Conservation (phyloP, 176 grass and related monocot species). For the Juncus inflexus region DNA sequence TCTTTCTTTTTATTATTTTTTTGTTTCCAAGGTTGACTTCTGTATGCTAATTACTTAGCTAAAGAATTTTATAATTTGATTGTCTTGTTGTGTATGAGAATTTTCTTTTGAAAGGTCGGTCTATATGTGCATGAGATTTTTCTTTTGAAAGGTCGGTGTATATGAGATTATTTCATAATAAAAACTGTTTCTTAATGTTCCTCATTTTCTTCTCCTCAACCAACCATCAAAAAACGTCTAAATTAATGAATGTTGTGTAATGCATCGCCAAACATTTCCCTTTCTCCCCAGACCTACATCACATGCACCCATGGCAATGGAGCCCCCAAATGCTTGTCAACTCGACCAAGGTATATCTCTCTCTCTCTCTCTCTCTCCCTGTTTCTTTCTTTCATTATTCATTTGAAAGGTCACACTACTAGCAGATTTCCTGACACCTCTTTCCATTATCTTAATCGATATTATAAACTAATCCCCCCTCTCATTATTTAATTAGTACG, state of each 20-base stretch:
- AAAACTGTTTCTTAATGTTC: too few relatives aligned
- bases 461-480: background rate
- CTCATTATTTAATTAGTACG: slow-evolving; percentile 3
- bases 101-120: too few relatives aligned
- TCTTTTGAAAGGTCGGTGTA: too few relatives aligned
- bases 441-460: slow-evolving; percentile 13
- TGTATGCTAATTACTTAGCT: too few relatives aligned
- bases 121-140: too few relatives aligned
- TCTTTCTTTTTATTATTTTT: too few relatives aligned
- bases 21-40: too few relatives aligned
- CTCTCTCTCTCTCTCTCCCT: background rate
- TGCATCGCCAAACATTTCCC: background rate
- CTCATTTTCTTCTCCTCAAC: background rate
- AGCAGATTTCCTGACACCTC: slow-evolving; percentile 6
- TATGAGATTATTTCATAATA: too few relatives aligned
- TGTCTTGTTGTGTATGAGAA: too few relatives aligned
- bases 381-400: background rate
- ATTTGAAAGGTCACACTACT: background rate
- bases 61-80: too few relatives aligned
- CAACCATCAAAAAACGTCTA: background rate
- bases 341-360: slow-evolving; percentile 23
- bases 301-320: slow-evolving; percentile 12
- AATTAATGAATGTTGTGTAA: background rate
- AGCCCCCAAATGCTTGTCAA: slow-evolving; percentile 26
- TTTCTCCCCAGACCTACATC: slow-evolving; percentile 15